Percentiles rank a stretch among this genome's conserved stretches.
These are phyloP conservation scores for Sclerotinia nivalis DNA, from an alignment of 2,329 filamentous ascomycete species.

Conservation along the genomic window DNA sequence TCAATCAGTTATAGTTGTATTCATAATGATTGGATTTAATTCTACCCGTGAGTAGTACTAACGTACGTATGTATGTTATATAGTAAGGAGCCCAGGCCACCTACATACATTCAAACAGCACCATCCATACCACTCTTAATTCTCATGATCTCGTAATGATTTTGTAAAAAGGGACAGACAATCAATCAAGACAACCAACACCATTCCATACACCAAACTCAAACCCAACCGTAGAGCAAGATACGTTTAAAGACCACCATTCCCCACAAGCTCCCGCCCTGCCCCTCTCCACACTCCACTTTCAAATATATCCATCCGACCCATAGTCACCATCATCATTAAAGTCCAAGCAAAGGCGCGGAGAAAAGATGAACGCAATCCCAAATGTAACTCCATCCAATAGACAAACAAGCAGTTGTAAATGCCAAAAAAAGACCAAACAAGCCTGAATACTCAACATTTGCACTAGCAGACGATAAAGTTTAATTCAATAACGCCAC, in stretches of 20 bases:
- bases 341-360: slow-evolving; percentile 12
- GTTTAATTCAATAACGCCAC: slow-evolving; percentile 20
- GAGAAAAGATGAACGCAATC: slow-evolving; percentile 10
- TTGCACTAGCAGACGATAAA: slow-evolving; percentile 22
- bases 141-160: slow-evolving; percentile 17
- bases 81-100: neutral
- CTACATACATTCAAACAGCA: slow-evolving; percentile 11
- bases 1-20: neutral
- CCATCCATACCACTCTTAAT: slow-evolving; percentile 12
- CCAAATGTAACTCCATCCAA: slow-evolving; percentile 13
- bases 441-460: slow-evolving; percentile 21
- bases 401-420: slow-evolving; percentile 16
- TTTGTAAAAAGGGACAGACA: slow-evolving; percentile 10
- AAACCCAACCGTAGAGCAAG: neutral
- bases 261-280: slow-evolving; percentile 8
- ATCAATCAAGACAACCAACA: slow-evolving; percentile 14
- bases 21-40: slow-evolving; percentile 17
- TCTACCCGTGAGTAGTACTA: slow-evolving; percentile 11
- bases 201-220: slow-evolving; percentile 11
- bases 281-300: slow-evolving; percentile 7
- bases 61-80: slow-evolving; percentile 17
- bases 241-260: slow-evolving; percentile 7
- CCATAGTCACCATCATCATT: slow-evolving; percentile 13
- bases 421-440: slow-evolving; percentile 19
- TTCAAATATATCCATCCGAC: slow-evolving; percentile 19